Percentiles rank a stretch among this genome's conserved stretches.
phyloP scores from a whole-genome alignment of 345 rosid species.

The Moricandia arvensis region DNA sequence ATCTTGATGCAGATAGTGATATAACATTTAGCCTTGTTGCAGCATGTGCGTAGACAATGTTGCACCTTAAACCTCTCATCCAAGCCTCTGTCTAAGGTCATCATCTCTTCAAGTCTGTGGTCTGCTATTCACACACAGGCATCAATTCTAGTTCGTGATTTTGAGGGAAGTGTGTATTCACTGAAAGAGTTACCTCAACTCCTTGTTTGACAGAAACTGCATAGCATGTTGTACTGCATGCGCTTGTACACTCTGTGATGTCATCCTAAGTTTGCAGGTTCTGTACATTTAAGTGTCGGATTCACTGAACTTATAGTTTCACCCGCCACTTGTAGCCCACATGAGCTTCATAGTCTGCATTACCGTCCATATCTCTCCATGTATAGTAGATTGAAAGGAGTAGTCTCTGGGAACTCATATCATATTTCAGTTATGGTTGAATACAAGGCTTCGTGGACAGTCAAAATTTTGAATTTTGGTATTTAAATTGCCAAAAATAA shows the following conservation, averaged over 20 bases:
- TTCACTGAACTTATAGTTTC: constrained; percentile 58
- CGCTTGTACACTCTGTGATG: constrained; percentile 44
- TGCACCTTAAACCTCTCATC: constrained; percentile 83
- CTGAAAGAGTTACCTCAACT: constrained; percentile 45
- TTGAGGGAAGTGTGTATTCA: not conserved
- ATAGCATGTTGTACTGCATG: constrained; percentile 61
- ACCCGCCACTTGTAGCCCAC: constrained; percentile 83
- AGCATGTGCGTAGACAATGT: constrained; percentile 53
- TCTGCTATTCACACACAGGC: constrained; percentile 42
- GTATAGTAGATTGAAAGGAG: constrained; percentile 51
- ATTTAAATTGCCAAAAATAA: too few species aligned
- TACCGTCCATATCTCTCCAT: constrained; percentile 70
- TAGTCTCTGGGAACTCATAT: too few species aligned
- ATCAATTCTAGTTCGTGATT: constrained; percentile 3
- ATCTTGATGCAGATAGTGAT: constrained; percentile 71
- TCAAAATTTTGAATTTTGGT: too few species aligned
- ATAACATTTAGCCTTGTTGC: constrained; percentile 68
- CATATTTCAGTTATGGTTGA: too few species aligned
- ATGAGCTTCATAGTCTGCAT: constrained; percentile 67
- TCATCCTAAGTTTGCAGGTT: constrained; percentile 53
- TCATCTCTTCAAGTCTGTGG: constrained; percentile 45
- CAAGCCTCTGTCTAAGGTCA: constrained; percentile 70
- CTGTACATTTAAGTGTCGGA: constrained; percentile 50
- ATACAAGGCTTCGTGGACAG: too few species aligned
- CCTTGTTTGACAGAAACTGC: constrained; percentile 63